These are phyloP conservation scores for Uronychia binucleata DNA, from an alignment of 73 alveolate genomes.

Conservation along the genomic window DNA sequence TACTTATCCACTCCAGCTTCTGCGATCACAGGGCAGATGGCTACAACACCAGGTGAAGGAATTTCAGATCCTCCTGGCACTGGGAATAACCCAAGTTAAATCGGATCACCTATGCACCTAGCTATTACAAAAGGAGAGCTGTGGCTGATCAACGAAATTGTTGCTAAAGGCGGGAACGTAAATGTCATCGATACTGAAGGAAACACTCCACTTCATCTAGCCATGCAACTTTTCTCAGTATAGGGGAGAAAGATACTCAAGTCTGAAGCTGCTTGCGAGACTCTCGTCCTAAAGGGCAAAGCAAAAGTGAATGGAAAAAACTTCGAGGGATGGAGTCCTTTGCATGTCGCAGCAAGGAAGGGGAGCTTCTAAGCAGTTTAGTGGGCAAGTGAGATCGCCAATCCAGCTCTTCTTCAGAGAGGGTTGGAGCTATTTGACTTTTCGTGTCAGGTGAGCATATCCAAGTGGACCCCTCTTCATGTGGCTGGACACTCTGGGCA, in stretches of 20 bases:
- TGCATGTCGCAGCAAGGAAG: constrained; percentile 70
- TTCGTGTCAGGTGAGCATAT: constrained; percentile 55
- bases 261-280: neutral
- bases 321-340: constrained; percentile 69
- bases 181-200: constrained; percentile 66
- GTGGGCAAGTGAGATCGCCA: constrained; percentile 52
- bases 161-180: constrained; percentile 58
- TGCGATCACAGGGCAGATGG: neutral
- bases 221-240: constrained; percentile 55
- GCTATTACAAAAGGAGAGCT: constrained; percentile 66
- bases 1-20: neutral
- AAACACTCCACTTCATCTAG: constrained; percentile 68
- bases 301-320: constrained; percentile 61
- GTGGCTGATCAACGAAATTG: constrained; percentile 45
- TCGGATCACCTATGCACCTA: constrained; percentile 65
- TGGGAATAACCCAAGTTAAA: constrained; percentile 9
- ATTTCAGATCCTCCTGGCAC: neutral
- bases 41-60: neutral
- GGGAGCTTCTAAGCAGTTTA: constrained; percentile 54
- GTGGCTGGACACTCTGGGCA: constrained; percentile 66
- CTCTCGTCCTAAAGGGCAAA: neutral
- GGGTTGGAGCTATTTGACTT: constrained; percentile 52
- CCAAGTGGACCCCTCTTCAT: constrained; percentile 68
- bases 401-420: constrained; percentile 25
- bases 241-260: neutral